phyloP scores from a whole-genome alignment of 2,329 filamentous ascomycete species.

The Ceratocystis papillata region DNA sequence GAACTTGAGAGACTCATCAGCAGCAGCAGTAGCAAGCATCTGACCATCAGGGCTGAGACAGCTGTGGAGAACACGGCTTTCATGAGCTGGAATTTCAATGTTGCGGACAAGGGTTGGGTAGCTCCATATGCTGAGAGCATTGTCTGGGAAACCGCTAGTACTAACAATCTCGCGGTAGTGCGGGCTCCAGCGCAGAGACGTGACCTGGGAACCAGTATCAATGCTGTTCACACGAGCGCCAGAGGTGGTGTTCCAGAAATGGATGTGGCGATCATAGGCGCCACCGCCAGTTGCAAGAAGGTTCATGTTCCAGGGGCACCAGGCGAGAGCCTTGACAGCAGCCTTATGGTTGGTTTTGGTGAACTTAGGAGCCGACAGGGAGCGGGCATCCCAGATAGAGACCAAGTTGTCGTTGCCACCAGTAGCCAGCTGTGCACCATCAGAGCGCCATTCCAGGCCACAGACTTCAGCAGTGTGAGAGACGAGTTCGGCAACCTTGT shows the following conservation, averaged over 20 bases:
- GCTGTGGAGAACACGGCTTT: constrained; percentile 92
- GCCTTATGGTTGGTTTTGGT: constrained; percentile 99
- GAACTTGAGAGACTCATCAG: constrained; percentile 96
- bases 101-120: constrained; percentile 96
- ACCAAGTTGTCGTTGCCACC: constrained; percentile 98
- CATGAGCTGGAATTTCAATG: constrained; percentile 93
- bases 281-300: constrained; percentile 92
- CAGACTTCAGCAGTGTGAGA: constrained; percentile 97
- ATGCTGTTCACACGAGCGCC: constrained; percentile 98
- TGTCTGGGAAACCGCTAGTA: constrained; percentile 97
- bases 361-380: constrained; percentile 88
- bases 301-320: constrained; percentile 99
- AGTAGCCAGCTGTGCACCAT: constrained; percentile 91
- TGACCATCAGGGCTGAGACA: constrained; percentile 94
- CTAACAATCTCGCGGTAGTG: constrained; percentile 97
- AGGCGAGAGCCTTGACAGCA: constrained; percentile 93
- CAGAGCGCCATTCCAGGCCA: constrained; percentile 92
- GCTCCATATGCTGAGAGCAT: constrained; percentile 97
- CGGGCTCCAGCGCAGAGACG: constrained; percentile 89
- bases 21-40: constrained; percentile 90
- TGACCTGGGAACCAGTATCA: constrained; percentile 95
- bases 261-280: constrained; percentile 93
- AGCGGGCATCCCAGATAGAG: constrained; percentile 96
- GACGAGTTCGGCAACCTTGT: constrained; percentile 95
- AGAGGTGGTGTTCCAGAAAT: constrained; percentile 99